phyloP scores from a whole-genome alignment of 2,329 filamentous ascomycete species.

The Fonsecaea pugnacius region DNA sequence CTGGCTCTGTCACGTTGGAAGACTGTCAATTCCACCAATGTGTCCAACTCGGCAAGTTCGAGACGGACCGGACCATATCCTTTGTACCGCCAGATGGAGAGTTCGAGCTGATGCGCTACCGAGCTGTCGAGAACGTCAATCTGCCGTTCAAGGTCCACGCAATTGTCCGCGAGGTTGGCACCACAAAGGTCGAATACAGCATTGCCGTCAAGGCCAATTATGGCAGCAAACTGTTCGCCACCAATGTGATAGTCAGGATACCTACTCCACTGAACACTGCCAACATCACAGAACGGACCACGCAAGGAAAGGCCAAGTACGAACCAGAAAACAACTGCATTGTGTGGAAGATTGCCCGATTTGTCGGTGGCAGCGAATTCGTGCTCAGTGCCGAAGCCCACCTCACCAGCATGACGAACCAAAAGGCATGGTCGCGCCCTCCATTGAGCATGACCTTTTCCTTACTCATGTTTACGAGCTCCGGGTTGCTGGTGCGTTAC shows the following conservation, averaged over 20 bases:
- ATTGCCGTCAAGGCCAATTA: conserved; percentile 98
- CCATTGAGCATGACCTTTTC: conserved; percentile 91
- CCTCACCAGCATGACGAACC: conserved; percentile 95
- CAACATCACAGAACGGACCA: conserved; percentile 87
- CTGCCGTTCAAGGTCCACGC: conserved; percentile 98
- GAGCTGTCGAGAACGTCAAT: conserved; percentile 97
- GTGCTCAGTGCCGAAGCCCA: conserved; percentile 92
- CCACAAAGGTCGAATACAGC: conserved; percentile 97
- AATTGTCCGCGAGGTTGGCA: conserved; percentile 96
- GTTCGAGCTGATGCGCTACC: conserved; percentile 98
- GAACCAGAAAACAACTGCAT: conserved; percentile 98
- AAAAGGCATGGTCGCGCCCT: conserved; percentile 94
- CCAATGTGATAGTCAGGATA: conserved; percentile 91
- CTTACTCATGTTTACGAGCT: conserved; percentile 97
- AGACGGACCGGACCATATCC: conserved; percentile 93
- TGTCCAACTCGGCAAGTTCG: conserved; percentile 95
- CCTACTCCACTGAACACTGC: conserved; percentile 97
- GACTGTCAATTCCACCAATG: conserved; percentile 99
- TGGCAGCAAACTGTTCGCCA: conserved; percentile 92
- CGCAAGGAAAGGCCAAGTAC: conserved; percentile 96
- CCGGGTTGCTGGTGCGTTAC: conserved; percentile 87
- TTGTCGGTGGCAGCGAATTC: conserved; percentile 96
- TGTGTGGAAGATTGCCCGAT: conserved; percentile 98
- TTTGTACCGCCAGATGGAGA: conserved; percentile 97
- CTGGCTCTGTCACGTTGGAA: conserved; percentile 91